These are phyloP conservation scores for Cercophora scortea DNA, from an alignment of 495 filamentous ascomycete species.

Conservation along the genomic window DNA sequence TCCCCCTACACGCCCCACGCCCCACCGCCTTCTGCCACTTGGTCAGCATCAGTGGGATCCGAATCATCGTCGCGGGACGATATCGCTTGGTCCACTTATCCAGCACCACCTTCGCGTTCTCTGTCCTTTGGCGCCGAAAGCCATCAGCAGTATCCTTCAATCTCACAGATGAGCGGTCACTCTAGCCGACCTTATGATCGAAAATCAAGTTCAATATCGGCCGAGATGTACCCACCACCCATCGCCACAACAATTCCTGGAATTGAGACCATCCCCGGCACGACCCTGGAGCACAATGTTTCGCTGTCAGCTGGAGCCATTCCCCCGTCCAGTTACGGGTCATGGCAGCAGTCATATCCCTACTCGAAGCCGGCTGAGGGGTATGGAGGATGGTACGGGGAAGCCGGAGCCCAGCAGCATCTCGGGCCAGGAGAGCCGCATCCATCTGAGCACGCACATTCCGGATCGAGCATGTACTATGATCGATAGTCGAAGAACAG, in stretches of 20 bases:
- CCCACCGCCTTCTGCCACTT: slow-evolving; percentile 29
- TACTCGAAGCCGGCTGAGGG: slow-evolving; percentile 29
- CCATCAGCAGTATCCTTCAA: slow-evolving; percentile 25
- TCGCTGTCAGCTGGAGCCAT: slow-evolving; percentile 35
- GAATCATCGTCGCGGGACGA: slow-evolving; percentile 25
- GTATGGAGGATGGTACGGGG: slow-evolving; percentile 36
- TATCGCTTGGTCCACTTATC: slow-evolving; percentile 31
- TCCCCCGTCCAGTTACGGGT: slow-evolving; percentile 29
- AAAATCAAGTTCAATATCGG: slow-evolving; percentile 21
- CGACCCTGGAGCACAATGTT: slow-evolving; percentile 21
- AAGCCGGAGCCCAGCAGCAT: slow-evolving; percentile 20
- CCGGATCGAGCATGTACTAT: slow-evolving; percentile 25
- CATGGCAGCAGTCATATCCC: slow-evolving; percentile 38
- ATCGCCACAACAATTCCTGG: slow-evolving; percentile 30
- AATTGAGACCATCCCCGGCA: slow-evolving; percentile 28
- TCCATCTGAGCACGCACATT: slow-evolving; percentile 18
- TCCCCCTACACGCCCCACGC: slow-evolving; percentile 33
- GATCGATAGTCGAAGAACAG: slow-evolving; percentile 6
- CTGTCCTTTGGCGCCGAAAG: slow-evolving; percentile 36
- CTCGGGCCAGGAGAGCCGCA: slow-evolving; percentile 18
- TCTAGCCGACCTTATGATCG: slow-evolving; percentile 27
- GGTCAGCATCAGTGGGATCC: slow-evolving; percentile 26
- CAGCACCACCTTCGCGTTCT: slow-evolving; percentile 31
- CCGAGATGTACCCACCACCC: slow-evolving; percentile 30
- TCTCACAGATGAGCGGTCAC: slow-evolving; percentile 20